Evolutionary conservation across 2,329 filamentous ascomycete species (phyloP).

Genomic region (Macroventuria anomochaeta): DNA sequence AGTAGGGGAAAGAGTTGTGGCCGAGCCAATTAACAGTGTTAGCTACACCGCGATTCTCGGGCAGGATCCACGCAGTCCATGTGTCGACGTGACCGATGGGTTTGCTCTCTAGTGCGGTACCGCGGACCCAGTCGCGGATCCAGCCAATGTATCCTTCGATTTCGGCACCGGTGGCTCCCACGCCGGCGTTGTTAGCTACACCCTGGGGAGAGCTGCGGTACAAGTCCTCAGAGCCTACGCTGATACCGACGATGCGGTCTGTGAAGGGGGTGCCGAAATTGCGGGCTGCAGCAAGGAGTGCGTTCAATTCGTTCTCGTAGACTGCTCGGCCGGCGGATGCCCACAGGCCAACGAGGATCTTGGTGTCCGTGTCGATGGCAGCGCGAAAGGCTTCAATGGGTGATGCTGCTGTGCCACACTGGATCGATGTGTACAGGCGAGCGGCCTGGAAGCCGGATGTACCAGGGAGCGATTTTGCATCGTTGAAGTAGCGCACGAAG

Average conservation of each 20-base stretch:
- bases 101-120: slow-evolving; percentile 64
- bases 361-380: slow-evolving; percentile 74
- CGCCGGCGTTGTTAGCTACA: slow-evolving; percentile 65
- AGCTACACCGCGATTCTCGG: slow-evolving; percentile 72
- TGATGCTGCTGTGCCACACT: slow-evolving; percentile 66
- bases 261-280: slow-evolving; percentile 71
- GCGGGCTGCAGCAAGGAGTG: slow-evolving; percentile 70
- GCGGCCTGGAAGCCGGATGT: slow-evolving; percentile 71
- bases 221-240: slow-evolving; percentile 80
- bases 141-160: slow-evolving; percentile 73
- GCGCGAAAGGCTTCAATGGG: slow-evolving; percentile 46
- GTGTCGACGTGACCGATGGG: slow-evolving; percentile 86
- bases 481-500: slow-evolving; percentile 73
- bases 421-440: slow-evolving; percentile 75
- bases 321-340: slow-evolving; percentile 68
- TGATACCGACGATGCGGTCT: slow-evolving; percentile 76
- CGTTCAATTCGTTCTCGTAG: slow-evolving; percentile 75
- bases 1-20: slow-evolving; percentile 87
- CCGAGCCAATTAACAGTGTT: slow-evolving; percentile 77
- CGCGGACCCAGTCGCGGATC: slow-evolving; percentile 67
- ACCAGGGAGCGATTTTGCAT: slow-evolving; percentile 68
- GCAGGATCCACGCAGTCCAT: slow-evolving; percentile 73
- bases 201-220: slow-evolving; percentile 67
- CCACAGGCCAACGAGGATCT: slow-evolving; percentile 83
- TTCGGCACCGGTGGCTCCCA: slow-evolving; percentile 66